phyloP scores from a whole-genome alignment of 2,329 filamentous ascomycete species.

The Penicillium sp. region DNA sequence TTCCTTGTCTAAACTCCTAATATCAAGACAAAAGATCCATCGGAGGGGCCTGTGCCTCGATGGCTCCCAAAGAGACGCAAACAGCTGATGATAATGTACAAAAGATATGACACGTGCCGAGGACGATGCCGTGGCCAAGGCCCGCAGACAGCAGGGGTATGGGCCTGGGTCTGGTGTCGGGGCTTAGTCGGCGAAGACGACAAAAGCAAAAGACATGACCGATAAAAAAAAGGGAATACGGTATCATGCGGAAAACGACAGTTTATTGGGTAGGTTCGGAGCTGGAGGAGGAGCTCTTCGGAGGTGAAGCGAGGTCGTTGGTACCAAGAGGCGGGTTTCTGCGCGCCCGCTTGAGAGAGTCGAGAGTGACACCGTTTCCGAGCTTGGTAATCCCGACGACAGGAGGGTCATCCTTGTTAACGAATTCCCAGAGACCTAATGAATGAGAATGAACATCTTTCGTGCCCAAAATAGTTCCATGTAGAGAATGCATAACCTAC shows the following conservation, averaged over 20 bases:
- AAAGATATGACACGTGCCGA: conserved; percentile 38
- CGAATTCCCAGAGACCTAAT: conserved; percentile 73
- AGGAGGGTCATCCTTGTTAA: conserved; percentile 85
- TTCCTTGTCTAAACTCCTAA: conserved; percentile 32
- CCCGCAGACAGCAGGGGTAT: conserved; percentile 55
- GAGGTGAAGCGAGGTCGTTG: conserved; percentile 30
- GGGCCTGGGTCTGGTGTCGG: conserved; percentile 57
- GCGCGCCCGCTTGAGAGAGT: conserved; percentile 78
- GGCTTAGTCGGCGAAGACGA: conserved; percentile 39
- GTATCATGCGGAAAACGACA: conserved; percentile 7
- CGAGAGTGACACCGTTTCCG: conserved; percentile 73
- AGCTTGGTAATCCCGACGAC: conserved; percentile 93
- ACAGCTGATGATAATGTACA: conserved; percentile 46
- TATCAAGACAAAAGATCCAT: conserved; percentile 23
- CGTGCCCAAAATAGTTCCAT: neutral
- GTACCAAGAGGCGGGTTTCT: conserved; percentile 57
- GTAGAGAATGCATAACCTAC: conserved; percentile 51
- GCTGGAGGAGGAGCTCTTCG: conserved; percentile 38
- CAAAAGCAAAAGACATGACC: conserved; percentile 13
- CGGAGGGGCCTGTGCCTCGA: conserved; percentile 2
- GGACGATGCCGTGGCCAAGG: conserved; percentile 41
- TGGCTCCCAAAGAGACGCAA: conserved; percentile 20
- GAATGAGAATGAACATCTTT: conserved; percentile 21
- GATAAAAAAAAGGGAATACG: conserved; percentile 12
- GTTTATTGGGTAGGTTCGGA: conserved; percentile 39